phyloP scores from a whole-genome alignment of 805 yeast species.

The Candida adriatica region DNA sequence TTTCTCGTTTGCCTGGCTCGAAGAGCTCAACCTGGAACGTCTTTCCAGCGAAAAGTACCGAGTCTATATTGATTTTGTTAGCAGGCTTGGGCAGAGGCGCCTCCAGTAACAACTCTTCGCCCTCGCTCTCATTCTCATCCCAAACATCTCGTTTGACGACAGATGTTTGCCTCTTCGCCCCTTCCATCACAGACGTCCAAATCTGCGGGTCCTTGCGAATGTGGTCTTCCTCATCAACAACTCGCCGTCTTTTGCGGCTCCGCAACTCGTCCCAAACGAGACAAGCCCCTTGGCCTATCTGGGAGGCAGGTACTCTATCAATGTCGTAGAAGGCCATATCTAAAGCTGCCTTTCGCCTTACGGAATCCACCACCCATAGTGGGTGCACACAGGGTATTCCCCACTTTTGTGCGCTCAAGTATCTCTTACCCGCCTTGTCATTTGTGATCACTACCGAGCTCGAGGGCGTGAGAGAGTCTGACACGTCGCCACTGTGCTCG shows the following conservation, averaged over 20 bases:
- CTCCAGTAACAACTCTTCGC: not conserved
- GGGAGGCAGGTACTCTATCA: conserved; percentile 12
- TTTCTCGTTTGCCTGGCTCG: conserved; percentile 28
- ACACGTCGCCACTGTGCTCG: conserved; percentile 42
- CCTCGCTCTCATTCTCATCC: conserved; percentile 15
- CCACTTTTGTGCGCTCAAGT: conserved; percentile 38
- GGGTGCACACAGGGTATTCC: conserved; percentile 33
- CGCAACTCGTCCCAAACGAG: conserved; percentile 21
- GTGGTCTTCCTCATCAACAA: conserved; percentile 10
- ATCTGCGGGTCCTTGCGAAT: conserved; percentile 25
- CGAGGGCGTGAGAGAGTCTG: conserved; percentile 41
- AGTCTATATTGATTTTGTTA: conserved; percentile 2
- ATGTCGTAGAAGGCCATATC: conserved; percentile 26
- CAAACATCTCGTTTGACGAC: conserved; percentile 12
- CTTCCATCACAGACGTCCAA: conserved; percentile 35
- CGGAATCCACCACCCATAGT: conserved; percentile 34
- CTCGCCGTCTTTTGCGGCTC: conserved; percentile 13
- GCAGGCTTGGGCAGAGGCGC: not conserved
- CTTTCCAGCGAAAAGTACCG: conserved; percentile 33
- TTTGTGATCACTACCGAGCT: conserved; percentile 43
- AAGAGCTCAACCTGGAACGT: conserved; percentile 39
- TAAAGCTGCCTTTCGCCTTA: conserved; percentile 32
- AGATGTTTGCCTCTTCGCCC: conserved; percentile 3
- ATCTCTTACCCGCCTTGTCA: conserved; percentile 44
- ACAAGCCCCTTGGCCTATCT: conserved; percentile 27